Evolutionary conservation across 768 basidiomycete genomes (phyloP), one percentile per base, ranked within the genome.

Genomic region (Leccinum sublutescens): DNA sequence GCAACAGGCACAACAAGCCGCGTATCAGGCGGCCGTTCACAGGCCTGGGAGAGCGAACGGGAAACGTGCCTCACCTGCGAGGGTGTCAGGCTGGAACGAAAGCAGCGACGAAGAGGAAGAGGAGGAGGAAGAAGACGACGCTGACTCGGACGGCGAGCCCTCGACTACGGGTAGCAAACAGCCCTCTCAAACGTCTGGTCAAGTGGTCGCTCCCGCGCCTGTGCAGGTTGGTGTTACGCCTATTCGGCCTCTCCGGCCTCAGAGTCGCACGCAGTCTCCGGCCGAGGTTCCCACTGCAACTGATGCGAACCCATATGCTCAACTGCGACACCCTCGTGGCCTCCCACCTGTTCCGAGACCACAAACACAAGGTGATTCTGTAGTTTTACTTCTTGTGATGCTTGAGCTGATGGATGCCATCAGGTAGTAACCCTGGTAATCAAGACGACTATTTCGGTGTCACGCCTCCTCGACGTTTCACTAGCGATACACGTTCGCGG

Each of bases 51-150:
- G 86, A 68, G 78, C 72, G 33, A 77, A 77, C 17, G 79, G 73
- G 34, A 75, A 62, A 64, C 66, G 67, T 63, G 73, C 65, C 64
- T 77, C 75, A n/a, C 79, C 81, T 65, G 77, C 75, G 33, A 76
- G 71, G 53, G 55, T 61, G 11, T 71, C 74, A 6, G 79, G 77
- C 15, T 85, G 85, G 82, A 80, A 77, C 45, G 88, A 87, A 66
- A 91, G 88, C 66, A 89, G 89, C 57, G 90, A 91, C 25, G 90
- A 91, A 10, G 75, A 91, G 65, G 90, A 91, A 5, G 75, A 91
- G 68, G 90, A 93, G 2, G 74, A 94, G 0, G 87, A 87, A 0
- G 85, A 86, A 12, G 79, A 78, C 14, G 79, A 89, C 8, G 86
- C 79, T 6, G 86, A 89, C 67, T 88, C 86, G 4, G 87, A 88